Evolutionary conservation across 805 yeast genomes (phyloP).

Genomic region (Priceomyces carsonii): DNA sequence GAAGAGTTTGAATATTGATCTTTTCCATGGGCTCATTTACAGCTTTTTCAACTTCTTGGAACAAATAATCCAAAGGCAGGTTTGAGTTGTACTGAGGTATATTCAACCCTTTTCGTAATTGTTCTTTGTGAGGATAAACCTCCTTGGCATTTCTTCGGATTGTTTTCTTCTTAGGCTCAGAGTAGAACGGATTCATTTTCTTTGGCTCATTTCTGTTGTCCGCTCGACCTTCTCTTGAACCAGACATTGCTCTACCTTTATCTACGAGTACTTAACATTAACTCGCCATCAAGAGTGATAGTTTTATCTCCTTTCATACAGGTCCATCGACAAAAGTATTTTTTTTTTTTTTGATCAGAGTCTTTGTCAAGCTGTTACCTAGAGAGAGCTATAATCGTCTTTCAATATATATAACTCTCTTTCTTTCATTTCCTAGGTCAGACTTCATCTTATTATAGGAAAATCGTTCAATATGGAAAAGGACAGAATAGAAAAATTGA

Average conservation of each 20-base stretch:
- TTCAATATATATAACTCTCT: not conserved
- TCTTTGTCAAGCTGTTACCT: too few species aligned
- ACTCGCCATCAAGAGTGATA: constrained; percentile 4
- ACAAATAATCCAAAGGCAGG: constrained; percentile 36
- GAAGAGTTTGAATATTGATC: constrained; percentile 17
- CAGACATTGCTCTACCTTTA: not conserved
- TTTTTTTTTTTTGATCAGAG: constrained; percentile 1
- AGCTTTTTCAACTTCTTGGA: constrained; percentile 26
- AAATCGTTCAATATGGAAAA: too few species aligned
- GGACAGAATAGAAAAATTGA: constrained; percentile 20
- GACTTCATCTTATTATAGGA: too few species aligned
- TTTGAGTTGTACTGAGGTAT: constrained; percentile 27
- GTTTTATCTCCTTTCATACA: not conserved
- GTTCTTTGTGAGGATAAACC: constrained; percentile 22
- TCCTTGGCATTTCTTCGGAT: constrained; percentile 32
- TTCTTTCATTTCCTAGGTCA: too few species aligned
- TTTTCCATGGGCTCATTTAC: constrained; percentile 25
- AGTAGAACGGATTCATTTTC: constrained; percentile 33
- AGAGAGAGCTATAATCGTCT: not conserved
- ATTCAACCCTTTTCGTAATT: constrained; percentile 31
- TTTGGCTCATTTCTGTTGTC: not conserved
- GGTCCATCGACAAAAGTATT: not conserved
- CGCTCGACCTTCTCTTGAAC: not conserved
- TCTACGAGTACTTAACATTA: not conserved
- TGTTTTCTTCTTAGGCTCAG: constrained; percentile 23